Base-by-base conservation (phyloP, 108 stramenopile genomes). In the Fistulifera pelliculosa region DNA sequence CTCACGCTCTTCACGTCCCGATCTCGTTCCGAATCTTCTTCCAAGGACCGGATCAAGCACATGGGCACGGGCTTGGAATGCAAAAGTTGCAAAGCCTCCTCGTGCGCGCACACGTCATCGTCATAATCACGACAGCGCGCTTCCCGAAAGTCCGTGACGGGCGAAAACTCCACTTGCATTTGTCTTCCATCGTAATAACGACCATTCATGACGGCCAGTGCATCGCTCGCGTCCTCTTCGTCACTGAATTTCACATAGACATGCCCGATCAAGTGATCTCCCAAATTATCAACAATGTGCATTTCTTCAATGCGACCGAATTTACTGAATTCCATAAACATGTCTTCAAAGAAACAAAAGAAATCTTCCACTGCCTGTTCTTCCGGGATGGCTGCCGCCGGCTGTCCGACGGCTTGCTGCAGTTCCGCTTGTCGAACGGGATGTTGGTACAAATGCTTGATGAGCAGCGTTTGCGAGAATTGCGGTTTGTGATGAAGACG, bases 41-140 rank as follows among this genome's bases (percentile, higher is more conserved):
- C 84, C 58, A 93, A 51, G 27, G 73, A 76, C 41, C 81, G 71
- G 47, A 93, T 67, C 53, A 93, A 59, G 38, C 68, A 69, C 35
- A 71, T 48, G 11, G 91, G 91, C 6, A 93, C 80, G 6, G 82
- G 87, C 50, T 88, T 88, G 64, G 79, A 75, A 70, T 99, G 99
- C 90, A 98, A 87, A 98, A 98, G 76, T 97, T 99, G 72, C 99
- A 99, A 57, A n/a, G 28, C 93, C 94, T 14, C 96, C 96, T 10
- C 94, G 63, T 31, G 61, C 52, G 68, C 96, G 96, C 15, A 52
- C 60, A 35, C n/a, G n/a, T 69, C 81, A 59, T 93, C 90, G 52
- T 93, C 91, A 57, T 77, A 95, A 63, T 95, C 94, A 11, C 97
- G 69, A 64, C 99, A 99, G 14, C 96, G 66, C 1, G 97, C 96